Conservation (phyloP, 108 stramenopile species). For the Fragilaria crotonensis region DNA sequence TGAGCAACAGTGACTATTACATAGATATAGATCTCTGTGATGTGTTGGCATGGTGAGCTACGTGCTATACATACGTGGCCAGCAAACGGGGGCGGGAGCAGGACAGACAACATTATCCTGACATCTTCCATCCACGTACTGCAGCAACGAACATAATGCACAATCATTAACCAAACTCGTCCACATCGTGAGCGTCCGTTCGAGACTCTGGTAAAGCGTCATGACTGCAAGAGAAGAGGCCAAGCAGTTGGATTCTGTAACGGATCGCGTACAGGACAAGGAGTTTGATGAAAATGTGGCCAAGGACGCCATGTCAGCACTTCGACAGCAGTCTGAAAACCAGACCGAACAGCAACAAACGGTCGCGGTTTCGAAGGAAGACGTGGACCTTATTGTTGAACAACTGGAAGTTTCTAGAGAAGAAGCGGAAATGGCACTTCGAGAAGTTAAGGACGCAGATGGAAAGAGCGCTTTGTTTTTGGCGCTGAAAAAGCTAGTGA, state of each 20-base stretch:
- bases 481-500: constrained; percentile 58
- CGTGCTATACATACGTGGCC: no score
- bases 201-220: no score
- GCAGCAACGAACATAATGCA: no score
- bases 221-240: constrained; percentile 66
- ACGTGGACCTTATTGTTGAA: constrained; percentile 53
- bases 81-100: no score
- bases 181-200: no score
- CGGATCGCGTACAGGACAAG: constrained; percentile 60
- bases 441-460: constrained; percentile 34
- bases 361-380: constrained; percentile 54
- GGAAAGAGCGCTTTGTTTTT: constrained; percentile 37
- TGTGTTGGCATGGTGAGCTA: no score
- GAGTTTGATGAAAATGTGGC: constrained; percentile 66
- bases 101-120: no score
- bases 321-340: constrained; percentile 24
- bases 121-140: no score
- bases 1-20: no score
- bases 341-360: constrained; percentile 20
- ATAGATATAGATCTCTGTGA: no score
- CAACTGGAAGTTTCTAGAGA: constrained; percentile 72
- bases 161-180: no score
- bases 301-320: constrained; percentile 53
- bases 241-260: constrained; percentile 78
- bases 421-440: constrained; percentile 41